Base-by-base conservation (phyloP, 768 basidiomycete genomes). In the Zangia roseola region DNA sequence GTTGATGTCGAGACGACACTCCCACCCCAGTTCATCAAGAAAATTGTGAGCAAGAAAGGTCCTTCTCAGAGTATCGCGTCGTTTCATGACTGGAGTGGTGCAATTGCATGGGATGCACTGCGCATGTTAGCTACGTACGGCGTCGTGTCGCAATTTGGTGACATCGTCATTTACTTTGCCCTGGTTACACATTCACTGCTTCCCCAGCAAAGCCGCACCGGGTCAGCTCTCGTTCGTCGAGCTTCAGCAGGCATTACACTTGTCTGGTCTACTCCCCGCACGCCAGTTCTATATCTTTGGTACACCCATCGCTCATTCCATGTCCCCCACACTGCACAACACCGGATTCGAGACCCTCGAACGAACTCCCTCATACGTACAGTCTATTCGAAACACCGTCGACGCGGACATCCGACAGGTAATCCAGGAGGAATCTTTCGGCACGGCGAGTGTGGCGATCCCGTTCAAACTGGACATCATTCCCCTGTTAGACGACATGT, bases 391-490 rank as follows among this genome's bases (percentile, higher is more conserved):
- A 98, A 71, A 88, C 89, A 65, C 74, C 6, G 79, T 94, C 6
- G 80, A 82, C 34, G 79, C 84, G 13, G 77, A 80, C 54, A 75
- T 95, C 59, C 80, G 79, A 63, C 69, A 76, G 3, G 75, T 83
- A 3, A 74, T 97, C 17, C 67, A 73, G 1, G 72, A 79, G 5
- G 77, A 81, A 2, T 81, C 84, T 38, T 98, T 98, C 63, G 95
- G 97, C 8, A 97, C 97, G 0, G 97, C 94, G 14, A 92, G 90
- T 5, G 93, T 98, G 23, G 98, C 97, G 17, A 97, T 98, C 54
- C 97, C 97, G 2, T 85, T 86, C 76, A 99, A 99, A 70, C 74
- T 95, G 33, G 88, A 91, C 52, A 76, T 98, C 54, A 91, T 98
- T 40, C 82, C 88, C 1, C 73, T 88, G 6, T 79, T 99, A 42